phyloP scores from a whole-genome alignment of 495 filamentous ascomycete species.

The Talaromyces nanjingensis region DNA sequence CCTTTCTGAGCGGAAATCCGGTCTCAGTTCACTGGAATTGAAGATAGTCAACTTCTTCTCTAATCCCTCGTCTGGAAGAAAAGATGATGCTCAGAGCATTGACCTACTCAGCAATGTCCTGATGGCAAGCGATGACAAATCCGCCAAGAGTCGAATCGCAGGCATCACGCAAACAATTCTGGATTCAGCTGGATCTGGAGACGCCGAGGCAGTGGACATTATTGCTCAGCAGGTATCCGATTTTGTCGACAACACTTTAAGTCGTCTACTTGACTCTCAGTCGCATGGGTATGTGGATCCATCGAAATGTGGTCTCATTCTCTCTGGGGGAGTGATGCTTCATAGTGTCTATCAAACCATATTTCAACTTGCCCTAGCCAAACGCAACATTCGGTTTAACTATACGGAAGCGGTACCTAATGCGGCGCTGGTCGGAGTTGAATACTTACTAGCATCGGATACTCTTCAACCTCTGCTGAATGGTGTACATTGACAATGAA shows the following conservation, averaged over 20 bases:
- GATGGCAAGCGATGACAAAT: slow-evolving; percentile 3
- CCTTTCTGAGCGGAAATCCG: slow-evolving; percentile 8
- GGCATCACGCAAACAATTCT: slow-evolving; percentile 18
- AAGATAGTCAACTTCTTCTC: slow-evolving; percentile 15
- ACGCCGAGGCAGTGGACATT: slow-evolving; percentile 15
- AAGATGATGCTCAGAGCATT: neutral
- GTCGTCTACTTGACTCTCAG: slow-evolving; percentile 14
- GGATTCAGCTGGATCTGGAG: slow-evolving; percentile 1
- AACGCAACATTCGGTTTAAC: neutral
- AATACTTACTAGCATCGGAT: slow-evolving; percentile 5
- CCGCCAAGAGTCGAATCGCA: slow-evolving; percentile 20
- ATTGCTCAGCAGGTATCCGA: slow-evolving; percentile 12
- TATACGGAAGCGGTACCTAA: slow-evolving; percentile 4
- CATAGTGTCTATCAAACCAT: slow-evolving; percentile 15
- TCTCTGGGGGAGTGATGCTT: slow-evolving; percentile 23
- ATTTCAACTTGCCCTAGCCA: slow-evolving; percentile 5
- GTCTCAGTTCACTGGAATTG: neutral
- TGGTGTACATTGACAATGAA: neutral
- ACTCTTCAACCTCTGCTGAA: neutral
- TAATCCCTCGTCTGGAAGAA: slow-evolving; percentile 10
- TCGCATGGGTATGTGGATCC: slow-evolving; percentile 13
- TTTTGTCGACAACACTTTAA: slow-evolving; percentile 18
- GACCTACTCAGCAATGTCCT: slow-evolving; percentile 21
- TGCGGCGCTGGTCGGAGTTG: slow-evolving; percentile 6
- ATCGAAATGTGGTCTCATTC: slow-evolving; percentile 14